Evolutionary conservation across 83 land plant species (phyloP), one percentile per base, ranked within the genome.

Genomic region (Picea abies): DNA sequence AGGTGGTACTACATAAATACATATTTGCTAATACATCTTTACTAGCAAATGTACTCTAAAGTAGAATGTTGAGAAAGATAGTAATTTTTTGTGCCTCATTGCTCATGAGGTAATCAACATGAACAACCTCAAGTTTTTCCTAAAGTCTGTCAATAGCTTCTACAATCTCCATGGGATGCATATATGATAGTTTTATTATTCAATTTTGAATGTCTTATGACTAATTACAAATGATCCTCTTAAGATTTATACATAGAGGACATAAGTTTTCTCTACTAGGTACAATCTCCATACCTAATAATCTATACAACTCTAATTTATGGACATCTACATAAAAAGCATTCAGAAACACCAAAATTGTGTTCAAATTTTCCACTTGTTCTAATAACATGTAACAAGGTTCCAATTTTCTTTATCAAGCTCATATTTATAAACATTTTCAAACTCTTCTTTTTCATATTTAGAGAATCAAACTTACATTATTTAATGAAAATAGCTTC

Each of bases 111-210:
- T 97, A 98, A n/a, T 95, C 98, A 72, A 98, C 99, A 77, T 92
- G 96, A 72, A 97, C 99, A 72, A 97, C 99, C 83, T 89, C 90
- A 35, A 97, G 91, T 85, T 94, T 86, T 84, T 97, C 99, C 81
- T 93, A 96, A 67, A 97, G 92, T 85, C 92, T 94, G 80, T 97
- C 96, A 85, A 97, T 88, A 39, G 96, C 96, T 84, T 97, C 98
- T 22, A 97, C 96, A 83, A 97, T 94, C 85, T 97, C 99, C 98
- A 97, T 92, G 0, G 99, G 99, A 76, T 95, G 96, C 99, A 97
- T 93, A 84, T 95, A 96, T 64, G 99, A 97, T 60, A 92, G 93
- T 85, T 93, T 90, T 77, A 93, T 88, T 3, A 86, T 77, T 97
- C 99, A 86, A 97, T 86, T 78, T 97, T 97, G 81, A 97, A 95